Conservation (phyloP, 179 eudicot species). For the Carnegiea gigantea region DNA sequence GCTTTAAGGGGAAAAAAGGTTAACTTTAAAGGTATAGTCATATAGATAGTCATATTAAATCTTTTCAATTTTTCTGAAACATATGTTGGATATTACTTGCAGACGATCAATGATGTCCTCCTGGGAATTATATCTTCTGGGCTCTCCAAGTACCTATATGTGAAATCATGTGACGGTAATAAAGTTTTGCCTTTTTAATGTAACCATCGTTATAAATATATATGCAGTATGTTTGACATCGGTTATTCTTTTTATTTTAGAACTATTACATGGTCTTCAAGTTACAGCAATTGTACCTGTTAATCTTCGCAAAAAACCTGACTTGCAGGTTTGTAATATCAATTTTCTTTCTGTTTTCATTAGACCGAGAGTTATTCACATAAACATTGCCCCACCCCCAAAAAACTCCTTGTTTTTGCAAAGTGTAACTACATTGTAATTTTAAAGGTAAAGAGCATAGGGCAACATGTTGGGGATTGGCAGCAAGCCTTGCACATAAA, state of each 20-base stretch:
- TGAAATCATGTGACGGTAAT: slow-evolving; percentile 49
- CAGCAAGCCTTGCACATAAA: too few relatives aligned
- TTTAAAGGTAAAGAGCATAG: too few relatives aligned
- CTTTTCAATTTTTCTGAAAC: background rate
- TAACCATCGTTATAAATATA: background rate
- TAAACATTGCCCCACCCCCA: too few relatives aligned
- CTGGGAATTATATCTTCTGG: slow-evolving; percentile 64
- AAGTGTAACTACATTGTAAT: too few relatives aligned
- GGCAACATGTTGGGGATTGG: too few relatives aligned
- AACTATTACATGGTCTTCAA: slow-evolving; percentile 3
- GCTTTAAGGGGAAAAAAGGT: too few relatives aligned
- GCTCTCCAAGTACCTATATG: slow-evolving; percentile 51
- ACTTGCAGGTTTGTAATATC: slow-evolving; percentile 14
- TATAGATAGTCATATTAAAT: too few relatives aligned
- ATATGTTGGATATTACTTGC: slow-evolving; percentile 7
- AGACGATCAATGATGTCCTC: slow-evolving; percentile 79
- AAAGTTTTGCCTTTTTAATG: background rate
- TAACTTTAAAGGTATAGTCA: too few relatives aligned
- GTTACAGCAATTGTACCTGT: slow-evolving; percentile 7
- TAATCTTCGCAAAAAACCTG: slow-evolving; percentile 22
- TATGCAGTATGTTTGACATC: background rate
- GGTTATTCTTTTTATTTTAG: background rate
- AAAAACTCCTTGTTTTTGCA: too few relatives aligned
- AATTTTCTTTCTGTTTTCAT: too few relatives aligned
- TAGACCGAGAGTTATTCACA: too few relatives aligned